phyloP scores from a whole-genome alignment of 345 rosid genomes.

The Eucalyptus pauciflora region DNA sequence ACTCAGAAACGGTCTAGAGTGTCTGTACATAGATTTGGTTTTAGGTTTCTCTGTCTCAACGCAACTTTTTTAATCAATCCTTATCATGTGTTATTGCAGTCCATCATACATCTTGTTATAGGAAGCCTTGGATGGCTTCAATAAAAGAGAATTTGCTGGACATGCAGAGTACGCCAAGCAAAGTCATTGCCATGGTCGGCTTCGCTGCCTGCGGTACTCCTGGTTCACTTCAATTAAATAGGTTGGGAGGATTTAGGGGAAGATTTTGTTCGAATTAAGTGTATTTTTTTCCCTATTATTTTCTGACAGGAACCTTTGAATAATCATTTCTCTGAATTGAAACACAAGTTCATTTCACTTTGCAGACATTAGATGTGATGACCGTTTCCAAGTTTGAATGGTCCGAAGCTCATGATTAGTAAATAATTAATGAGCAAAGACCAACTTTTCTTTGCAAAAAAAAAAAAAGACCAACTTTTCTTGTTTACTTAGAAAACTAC shows the following conservation, averaged over 20 bases:
- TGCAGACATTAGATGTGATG: not conserved
- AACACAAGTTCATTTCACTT: not conserved
- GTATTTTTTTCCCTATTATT: not conserved
- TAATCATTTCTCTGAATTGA: not conserved
- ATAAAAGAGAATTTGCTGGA: not conserved
- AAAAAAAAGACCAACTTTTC: not conserved
- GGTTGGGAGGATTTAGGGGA: not conserved
- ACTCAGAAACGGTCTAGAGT: not conserved
- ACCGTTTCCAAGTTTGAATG: not conserved
- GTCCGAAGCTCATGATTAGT: not conserved
- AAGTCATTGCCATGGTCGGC: not conserved
- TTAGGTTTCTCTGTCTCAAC: not conserved
- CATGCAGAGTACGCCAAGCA: not conserved
- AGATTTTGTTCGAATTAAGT: not conserved
- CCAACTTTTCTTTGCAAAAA: not conserved
- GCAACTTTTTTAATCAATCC: not conserved
- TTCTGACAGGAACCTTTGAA: not conserved
- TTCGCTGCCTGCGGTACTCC: not conserved
- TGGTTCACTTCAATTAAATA: not conserved
- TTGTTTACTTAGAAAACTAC: not conserved
- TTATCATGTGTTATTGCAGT: not conserved
- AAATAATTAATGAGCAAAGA: not conserved
- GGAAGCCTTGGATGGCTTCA: not conserved
- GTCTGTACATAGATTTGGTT: not conserved
- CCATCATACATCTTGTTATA: not conserved